phyloP scores from a whole-genome alignment of 2,329 filamentous ascomycete species.

The Monilinia vaccinii-corymbosi region DNA sequence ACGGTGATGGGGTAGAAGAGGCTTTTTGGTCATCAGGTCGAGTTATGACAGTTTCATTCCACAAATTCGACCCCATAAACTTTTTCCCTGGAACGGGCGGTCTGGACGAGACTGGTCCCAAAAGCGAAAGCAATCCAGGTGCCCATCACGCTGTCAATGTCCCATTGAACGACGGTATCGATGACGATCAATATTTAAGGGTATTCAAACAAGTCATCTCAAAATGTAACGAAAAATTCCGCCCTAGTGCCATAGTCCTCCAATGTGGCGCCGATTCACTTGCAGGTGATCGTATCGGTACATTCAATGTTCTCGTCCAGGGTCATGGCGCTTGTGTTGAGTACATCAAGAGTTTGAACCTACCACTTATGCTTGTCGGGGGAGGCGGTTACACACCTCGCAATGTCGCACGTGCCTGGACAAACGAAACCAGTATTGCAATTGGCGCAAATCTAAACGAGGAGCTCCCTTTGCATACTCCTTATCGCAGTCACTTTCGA shows the following conservation, averaged over 20 bases:
- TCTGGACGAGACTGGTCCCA: slow-evolving; percentile 75
- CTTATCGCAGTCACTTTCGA: slow-evolving; percentile 82
- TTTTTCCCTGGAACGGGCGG: slow-evolving; percentile 93
- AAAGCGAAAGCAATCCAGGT: slow-evolving; percentile 74
- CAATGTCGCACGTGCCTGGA: slow-evolving; percentile 95
- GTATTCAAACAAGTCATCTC: slow-evolving; percentile 79
- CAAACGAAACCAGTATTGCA: slow-evolving; percentile 88
- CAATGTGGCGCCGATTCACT: slow-evolving; percentile 95
- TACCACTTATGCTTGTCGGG: slow-evolving; percentile 84
- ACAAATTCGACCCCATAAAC: slow-evolving; percentile 78
- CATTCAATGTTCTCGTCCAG: slow-evolving; percentile 94
- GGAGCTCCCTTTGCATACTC: slow-evolving; percentile 68
- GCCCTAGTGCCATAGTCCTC: slow-evolving; percentile 83
- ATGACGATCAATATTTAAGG: slow-evolving; percentile 77
- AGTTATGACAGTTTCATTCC: slow-evolving; percentile 89
- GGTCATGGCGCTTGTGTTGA: slow-evolving; percentile 88
- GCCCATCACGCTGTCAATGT: slow-evolving; percentile 88
- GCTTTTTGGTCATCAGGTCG: slow-evolving; percentile 84
- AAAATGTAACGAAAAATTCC: slow-evolving; percentile 70
- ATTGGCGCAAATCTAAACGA: slow-evolving; percentile 64
- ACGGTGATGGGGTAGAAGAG: slow-evolving; percentile 84
- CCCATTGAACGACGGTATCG: slow-evolving; percentile 82
- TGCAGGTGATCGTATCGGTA: slow-evolving; percentile 83
- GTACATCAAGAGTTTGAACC: slow-evolving; percentile 70
- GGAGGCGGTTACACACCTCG: slow-evolving; percentile 94